phyloP scores from a whole-genome alignment of 208 protist species.

The Acanthamoeba triangularis region DNA sequence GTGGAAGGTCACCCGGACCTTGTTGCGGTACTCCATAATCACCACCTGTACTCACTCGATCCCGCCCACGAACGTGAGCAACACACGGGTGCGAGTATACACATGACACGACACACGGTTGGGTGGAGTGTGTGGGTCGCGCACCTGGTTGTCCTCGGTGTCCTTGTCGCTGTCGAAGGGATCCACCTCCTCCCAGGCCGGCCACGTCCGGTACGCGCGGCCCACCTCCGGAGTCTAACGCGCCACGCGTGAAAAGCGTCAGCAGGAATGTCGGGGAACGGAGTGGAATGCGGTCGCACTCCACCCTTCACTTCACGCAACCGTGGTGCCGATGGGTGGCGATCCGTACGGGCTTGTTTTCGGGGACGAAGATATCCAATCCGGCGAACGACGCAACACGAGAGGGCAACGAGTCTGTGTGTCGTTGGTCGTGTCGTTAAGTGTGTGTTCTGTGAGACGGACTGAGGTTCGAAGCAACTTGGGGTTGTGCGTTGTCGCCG shows the following conservation, averaged over 20 bases:
- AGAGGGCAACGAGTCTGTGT: conserved; percentile 21
- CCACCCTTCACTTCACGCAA: too few species aligned
- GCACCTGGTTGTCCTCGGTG: conserved; percentile 39
- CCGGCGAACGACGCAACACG: conserved; percentile 57
- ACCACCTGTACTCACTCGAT: background rate
- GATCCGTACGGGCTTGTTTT: conserved; percentile 17
- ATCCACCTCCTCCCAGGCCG: conserved; percentile 57
- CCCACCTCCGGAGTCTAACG: background rate
- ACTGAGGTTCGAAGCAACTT: too few species aligned
- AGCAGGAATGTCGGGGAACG: background rate
- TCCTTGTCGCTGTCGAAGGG: conserved; percentile 67
- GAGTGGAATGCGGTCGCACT: background rate
- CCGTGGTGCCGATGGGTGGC: background rate
- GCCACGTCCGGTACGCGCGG: conserved; percentile 17
- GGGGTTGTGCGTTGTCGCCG: too few species aligned
- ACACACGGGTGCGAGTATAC: background rate
- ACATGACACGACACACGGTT: background rate
- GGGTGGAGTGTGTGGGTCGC: background rate
- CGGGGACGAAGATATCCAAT: conserved; percentile 55
- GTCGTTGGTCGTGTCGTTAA: background rate
- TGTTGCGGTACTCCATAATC: conserved; percentile 67
- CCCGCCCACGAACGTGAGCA: background rate
- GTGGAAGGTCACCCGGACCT: conserved; percentile 56
- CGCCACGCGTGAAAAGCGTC: background rate
- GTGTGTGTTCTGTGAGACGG: background rate